A percentile compares a stretch with the other conserved stretches of the same genome.
Conservation (phyloP, 305 asterid genomes). For the Fraxinus sp. region DNA sequence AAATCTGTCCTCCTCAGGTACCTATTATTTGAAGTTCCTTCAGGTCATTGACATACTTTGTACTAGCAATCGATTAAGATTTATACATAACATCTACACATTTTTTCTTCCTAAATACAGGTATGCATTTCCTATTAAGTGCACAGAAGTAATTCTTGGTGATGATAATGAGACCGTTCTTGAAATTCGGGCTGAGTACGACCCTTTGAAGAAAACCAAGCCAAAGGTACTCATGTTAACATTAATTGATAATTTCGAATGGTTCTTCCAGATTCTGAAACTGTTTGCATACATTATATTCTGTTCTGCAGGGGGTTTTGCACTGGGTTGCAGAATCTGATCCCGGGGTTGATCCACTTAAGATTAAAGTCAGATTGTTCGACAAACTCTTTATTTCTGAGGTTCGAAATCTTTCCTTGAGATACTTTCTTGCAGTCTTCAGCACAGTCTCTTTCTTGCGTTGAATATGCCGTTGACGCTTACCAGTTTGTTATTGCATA, state of each 20-base stretch:
- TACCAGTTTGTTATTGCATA: conserved; percentile 17
- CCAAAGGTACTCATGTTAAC: conserved; percentile 61
- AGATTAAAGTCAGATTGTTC: conserved; percentile 82
- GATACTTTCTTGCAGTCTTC: background rate
- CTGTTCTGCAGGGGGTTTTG: conserved; percentile 73
- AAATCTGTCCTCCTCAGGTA: conserved; percentile 91
- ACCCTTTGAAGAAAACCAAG: conserved; percentile 66
- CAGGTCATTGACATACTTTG: background rate
- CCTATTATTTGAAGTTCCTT: background rate
- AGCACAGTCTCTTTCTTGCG: background rate
- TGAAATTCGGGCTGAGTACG: conserved; percentile 80
- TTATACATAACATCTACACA: conserved; percentile 12
- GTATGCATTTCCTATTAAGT: conserved; percentile 92
- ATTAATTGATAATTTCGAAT: background rate
- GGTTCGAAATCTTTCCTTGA: conserved; percentile 41
- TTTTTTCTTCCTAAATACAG: conserved; percentile 33
- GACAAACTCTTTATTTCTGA: conserved; percentile 82
- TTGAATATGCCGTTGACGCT: background rate
- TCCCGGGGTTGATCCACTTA: conserved; percentile 69
- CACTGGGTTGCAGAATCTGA: conserved; percentile 92
- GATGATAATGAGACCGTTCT: conserved; percentile 60
- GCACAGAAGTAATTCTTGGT: conserved; percentile 71
- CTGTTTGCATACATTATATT: conserved; percentile 9
- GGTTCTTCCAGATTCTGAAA: background rate
- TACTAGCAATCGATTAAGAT: background rate